phyloP scores from a whole-genome alignment of 202 grass and related monocot species.

The Zizania palustris region DNA sequence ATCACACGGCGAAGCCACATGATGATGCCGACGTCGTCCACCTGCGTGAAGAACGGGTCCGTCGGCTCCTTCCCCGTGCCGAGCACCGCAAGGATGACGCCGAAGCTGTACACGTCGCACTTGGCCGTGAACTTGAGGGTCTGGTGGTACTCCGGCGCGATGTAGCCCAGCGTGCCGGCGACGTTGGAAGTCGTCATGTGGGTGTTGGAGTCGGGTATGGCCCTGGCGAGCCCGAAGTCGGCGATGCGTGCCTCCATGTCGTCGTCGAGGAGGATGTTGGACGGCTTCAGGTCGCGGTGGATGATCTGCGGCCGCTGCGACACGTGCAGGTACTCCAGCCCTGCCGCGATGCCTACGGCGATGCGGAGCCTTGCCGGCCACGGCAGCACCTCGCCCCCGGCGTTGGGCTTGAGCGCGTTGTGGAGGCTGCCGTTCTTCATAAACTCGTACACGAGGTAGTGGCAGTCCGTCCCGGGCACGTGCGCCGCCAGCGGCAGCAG shows the following conservation, averaged over 20 bases:
- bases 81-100: constrained; percentile 67
- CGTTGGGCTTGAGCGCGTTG: constrained; percentile 37
- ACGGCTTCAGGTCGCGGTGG: constrained; percentile 73
- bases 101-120: constrained; percentile 77
- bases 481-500: constrained; percentile 79
- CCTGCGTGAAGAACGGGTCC: constrained; percentile 60
- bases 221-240: constrained; percentile 72
- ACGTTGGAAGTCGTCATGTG: constrained; percentile 52
- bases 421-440: constrained; percentile 94
- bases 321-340: constrained; percentile 80
- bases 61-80: constrained; percentile 67
- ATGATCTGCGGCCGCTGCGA: constrained; percentile 77
- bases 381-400: constrained; percentile 4
- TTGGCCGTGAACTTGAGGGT: constrained; percentile 68
- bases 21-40: constrained; percentile 58
- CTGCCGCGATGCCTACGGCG: constrained; percentile 58
- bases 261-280: constrained; percentile 79
- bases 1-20: constrained; percentile 56
- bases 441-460: constrained; percentile 91
- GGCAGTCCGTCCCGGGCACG: constrained; percentile 60
- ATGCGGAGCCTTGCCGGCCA: constrained; percentile 66
- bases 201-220: constrained; percentile 56
- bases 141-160: constrained; percentile 78
- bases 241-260: constrained; percentile 77
- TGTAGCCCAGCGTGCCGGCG: constrained; percentile 69